phyloP scores from a whole-genome alignment of 2,329 filamentous ascomycete genomes.

The Sporothrix phasma region DNA sequence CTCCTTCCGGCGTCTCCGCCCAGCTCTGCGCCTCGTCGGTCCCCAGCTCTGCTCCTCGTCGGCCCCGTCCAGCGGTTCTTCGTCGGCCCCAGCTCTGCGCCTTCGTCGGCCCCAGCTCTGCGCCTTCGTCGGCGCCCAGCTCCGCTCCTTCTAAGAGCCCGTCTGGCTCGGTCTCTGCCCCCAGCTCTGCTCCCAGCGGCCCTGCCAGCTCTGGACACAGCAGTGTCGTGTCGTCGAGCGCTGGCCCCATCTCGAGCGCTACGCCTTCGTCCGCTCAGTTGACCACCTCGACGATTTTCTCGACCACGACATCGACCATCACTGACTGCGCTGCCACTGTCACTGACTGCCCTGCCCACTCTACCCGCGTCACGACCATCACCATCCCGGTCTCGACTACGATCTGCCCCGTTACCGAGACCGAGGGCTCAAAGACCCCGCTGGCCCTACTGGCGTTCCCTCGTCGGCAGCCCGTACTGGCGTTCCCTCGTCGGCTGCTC shows the following conservation, averaged over 20 bases:
- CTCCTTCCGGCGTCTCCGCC: neutral
- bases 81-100: neutral
- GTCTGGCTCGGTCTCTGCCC: neutral
- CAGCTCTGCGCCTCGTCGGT: neutral
- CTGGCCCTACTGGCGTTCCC: conserved; percentile 23
- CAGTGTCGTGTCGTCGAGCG: neutral
- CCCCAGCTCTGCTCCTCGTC: neutral
- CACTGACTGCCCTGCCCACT: conserved; percentile 41
- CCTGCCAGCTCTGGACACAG: neutral
- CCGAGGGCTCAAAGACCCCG: conserved; percentile 27
- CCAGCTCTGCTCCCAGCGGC: conserved; percentile 5
- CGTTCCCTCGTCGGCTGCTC: no score
- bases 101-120: neutral
- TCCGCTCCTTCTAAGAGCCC: neutral
- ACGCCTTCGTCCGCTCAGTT: conserved; percentile 11
- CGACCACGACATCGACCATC: conserved; percentile 40
- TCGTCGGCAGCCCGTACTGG: no score
- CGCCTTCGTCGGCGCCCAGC: neutral
- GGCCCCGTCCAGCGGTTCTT: no score
- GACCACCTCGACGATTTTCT: conserved; percentile 32
- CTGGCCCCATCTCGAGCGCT: neutral
- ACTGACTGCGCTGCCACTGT: conserved; percentile 38
- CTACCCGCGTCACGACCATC: conserved; percentile 37
- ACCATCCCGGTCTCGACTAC: conserved; percentile 50
- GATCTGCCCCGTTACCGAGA: conserved; percentile 51